Conservation (phyloP, 768 basidiomycete species). For the Psilocybe azurescens region DNA sequence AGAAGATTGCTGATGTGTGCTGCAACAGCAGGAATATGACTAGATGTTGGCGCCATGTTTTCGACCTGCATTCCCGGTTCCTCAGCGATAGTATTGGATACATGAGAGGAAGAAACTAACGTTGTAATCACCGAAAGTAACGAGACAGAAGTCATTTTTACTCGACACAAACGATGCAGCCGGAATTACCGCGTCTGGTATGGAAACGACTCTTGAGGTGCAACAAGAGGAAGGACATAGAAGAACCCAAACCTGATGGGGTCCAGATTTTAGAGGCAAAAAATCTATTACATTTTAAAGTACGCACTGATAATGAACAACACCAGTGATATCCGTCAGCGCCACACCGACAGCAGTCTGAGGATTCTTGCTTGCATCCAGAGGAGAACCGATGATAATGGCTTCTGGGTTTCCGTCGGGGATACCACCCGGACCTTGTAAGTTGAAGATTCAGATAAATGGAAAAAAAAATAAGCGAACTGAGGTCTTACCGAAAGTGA, state of each 20-base stretch:
- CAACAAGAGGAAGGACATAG: conserved; percentile 61
- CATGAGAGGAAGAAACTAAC: conserved; percentile 31
- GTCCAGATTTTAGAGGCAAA: not conserved
- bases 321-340: conserved; percentile 57
- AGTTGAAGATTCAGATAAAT: not conserved
- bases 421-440: conserved; percentile 49
- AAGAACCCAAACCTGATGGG: conserved; percentile 52
- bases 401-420: conserved; percentile 65
- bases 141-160: conserved; percentile 39
- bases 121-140: conserved; percentile 68
- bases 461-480: not conserved
- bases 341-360: conserved; percentile 48
- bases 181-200: conserved; percentile 35
- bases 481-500: conserved; percentile 46
- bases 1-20: conserved; percentile 56
- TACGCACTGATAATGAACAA: conserved; percentile 57
- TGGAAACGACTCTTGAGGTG: conserved; percentile 50
- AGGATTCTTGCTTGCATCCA: conserved; percentile 60
- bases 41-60: conserved; percentile 56
- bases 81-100: not conserved
- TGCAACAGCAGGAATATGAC: conserved; percentile 54
- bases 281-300: not conserved
- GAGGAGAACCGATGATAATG: conserved; percentile 55
- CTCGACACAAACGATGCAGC: conserved; percentile 45
- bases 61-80: conserved; percentile 44